Evolutionary conservation across 2,329 filamentous ascomycete species (phyloP).

Genomic region (Aulographum hederae): DNA sequence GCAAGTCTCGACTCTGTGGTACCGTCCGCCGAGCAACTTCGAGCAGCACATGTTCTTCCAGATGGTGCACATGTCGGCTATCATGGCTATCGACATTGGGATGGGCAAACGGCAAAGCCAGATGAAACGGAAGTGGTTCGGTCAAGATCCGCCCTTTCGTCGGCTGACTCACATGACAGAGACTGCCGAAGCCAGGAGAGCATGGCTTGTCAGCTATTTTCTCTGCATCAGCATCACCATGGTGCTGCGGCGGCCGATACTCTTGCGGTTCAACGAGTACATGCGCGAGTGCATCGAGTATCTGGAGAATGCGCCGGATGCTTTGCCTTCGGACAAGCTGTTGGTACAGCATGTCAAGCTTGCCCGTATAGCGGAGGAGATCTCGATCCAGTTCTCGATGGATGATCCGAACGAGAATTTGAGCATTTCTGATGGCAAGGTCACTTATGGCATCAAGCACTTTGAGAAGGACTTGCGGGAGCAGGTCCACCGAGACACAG

Average conservation of each 20-base stretch:
- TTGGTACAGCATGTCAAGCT: conserved; percentile 40
- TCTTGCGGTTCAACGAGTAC: conserved; percentile 42
- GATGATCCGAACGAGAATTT: conserved; percentile 32
- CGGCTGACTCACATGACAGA: conserved; percentile 26
- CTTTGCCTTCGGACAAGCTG: conserved; percentile 35
- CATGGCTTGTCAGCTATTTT: conserved; percentile 44
- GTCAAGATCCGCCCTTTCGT: conserved; percentile 15
- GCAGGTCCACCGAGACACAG: not conserved
- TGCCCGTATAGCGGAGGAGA: conserved; percentile 38
- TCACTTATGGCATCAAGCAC: conserved; percentile 34
- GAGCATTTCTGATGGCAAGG: conserved; percentile 34
- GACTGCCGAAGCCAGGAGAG: conserved; percentile 36
- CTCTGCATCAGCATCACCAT: conserved; percentile 37
- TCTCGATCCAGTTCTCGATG: conserved; percentile 37
- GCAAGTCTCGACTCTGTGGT: conserved; percentile 63
- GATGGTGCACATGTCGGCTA: conserved; percentile 60
- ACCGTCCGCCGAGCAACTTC: conserved; percentile 64
- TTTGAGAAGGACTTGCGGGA: conserved; percentile 31
- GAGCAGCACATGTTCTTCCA: conserved; percentile 86
- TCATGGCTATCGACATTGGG: conserved; percentile 72
- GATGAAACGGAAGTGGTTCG: conserved; percentile 17
- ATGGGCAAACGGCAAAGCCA: conserved; percentile 40
- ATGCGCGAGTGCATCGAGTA: conserved; percentile 41
- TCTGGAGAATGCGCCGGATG: conserved; percentile 36
- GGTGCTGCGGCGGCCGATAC: conserved; percentile 37